Evolutionary conservation across 179 eudicot species (phyloP), one percentile per base, ranked within the genome.

Genomic region (Dionaea muscipula): DNA sequence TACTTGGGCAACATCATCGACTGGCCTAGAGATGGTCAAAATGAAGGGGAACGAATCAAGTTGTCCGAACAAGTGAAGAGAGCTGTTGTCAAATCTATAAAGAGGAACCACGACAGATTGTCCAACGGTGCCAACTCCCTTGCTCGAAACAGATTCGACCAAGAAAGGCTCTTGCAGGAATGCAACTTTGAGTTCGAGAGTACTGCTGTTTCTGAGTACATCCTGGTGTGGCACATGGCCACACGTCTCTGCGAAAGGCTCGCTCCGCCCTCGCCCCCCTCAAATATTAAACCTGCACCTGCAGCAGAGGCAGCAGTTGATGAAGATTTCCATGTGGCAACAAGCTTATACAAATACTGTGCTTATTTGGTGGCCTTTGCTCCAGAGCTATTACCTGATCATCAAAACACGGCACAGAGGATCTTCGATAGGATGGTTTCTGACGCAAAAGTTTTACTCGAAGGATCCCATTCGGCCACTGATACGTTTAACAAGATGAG

Each of bases 381-480:
- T 63, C 60, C 67, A 0, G 23, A 33, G 40, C 7, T 66, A n/a
- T 21, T 66, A 19, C 70, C 70, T 26, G 65, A 66, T 60, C 60
- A 45, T 14, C 57, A 7, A 3, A 10, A 60, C 28, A 24, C 19
- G 4, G 7, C 61, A 9, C 28, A 24, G 44, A 25, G 23, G 1
- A 22, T 53, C 24, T 46, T 37, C 26, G 47, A 66, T 19, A 15
- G 27, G 17, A 41, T 60, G 47, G 51, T 66, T 11, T 1, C 3
- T n/a, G 59, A 52, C 24, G 68, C 62, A 19, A 58, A 53, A 25
- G 22, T 17, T 0, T 11, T 57, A 35, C 58, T 40, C 52, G 18
- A 36, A 37, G 53, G 23, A 14, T 22, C 13, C 15, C 10, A 33
- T 53, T 38, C 46, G 0, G 43, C 13, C 11, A 54, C 4, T 7